These are phyloP conservation scores for Pestalotiopsis sp. DNA, from an alignment of 2,329 filamentous ascomycete genomes.

Conservation along the genomic window DNA sequence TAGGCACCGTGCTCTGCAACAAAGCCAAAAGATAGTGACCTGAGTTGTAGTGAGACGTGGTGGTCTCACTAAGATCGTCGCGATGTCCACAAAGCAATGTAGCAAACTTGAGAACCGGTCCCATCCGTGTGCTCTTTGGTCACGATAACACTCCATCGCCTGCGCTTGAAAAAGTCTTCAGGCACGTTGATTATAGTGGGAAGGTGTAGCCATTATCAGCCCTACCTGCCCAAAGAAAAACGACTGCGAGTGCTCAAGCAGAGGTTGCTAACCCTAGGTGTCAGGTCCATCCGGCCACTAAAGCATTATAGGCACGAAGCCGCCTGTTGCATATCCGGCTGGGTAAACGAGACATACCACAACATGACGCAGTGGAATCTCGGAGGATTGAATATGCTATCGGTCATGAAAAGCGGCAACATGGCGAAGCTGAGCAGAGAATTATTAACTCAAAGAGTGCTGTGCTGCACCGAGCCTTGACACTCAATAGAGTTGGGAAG, in stretches of 20 bases:
- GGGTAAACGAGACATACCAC: background rate
- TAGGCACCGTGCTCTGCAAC: background rate
- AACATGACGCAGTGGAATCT: background rate
- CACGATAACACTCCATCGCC: background rate
- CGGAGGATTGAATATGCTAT: background rate
- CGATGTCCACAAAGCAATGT: background rate
- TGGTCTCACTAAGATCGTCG: background rate
- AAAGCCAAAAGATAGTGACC: background rate
- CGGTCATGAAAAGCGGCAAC: conserved; percentile 11
- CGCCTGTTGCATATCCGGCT: background rate
- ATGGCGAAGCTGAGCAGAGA: background rate
- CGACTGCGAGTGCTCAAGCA: background rate
- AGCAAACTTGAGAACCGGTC: background rate
- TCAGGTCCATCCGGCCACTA: background rate
- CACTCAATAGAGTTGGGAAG: too few species aligned
- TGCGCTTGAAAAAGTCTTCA: too few species aligned
- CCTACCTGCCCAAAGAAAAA: background rate
- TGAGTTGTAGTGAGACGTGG: background rate
- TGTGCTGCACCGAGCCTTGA: too few species aligned
- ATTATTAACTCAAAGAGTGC: too few species aligned
- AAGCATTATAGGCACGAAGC: background rate
- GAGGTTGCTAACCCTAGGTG: background rate
- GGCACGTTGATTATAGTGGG: too few species aligned
- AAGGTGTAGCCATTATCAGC: background rate
- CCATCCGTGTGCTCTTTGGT: background rate